These are phyloP conservation scores for Bocquillonia castaneifolia DNA, from an alignment of 441 rosid genomes.

Conservation along the genomic window DNA sequence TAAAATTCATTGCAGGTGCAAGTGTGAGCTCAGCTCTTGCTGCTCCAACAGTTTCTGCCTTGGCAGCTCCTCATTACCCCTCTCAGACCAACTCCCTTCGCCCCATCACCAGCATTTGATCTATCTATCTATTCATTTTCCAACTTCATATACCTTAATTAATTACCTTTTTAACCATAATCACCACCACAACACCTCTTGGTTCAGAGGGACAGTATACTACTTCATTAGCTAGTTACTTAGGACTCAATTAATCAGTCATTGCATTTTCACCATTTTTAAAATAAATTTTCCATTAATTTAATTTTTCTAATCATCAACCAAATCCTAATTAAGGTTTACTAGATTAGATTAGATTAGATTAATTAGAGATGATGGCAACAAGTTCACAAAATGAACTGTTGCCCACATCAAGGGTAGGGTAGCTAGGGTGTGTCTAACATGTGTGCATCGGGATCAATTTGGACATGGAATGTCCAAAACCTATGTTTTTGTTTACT, in stretches of 20 bases:
- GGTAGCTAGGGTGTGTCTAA: too few relatives aligned
- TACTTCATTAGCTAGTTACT: too few relatives aligned
- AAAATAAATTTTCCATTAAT: not conserved
- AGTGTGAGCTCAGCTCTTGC: slow-evolving; percentile 7
- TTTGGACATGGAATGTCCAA: slow-evolving; percentile 13
- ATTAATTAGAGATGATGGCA: not conserved
- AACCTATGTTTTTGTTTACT: not conserved
- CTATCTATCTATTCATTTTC: too few relatives aligned
- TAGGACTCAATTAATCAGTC: too few relatives aligned
- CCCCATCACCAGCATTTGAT: slow-evolving; percentile 17
- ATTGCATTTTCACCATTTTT: too few relatives aligned
- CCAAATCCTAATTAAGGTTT: not conserved
- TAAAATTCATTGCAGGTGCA: slow-evolving; percentile 7
- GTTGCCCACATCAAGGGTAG: slow-evolving; percentile 7
- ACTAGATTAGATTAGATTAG: not conserved
- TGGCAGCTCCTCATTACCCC: slow-evolving; percentile 3
- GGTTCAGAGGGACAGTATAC: too few relatives aligned
- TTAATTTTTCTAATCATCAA: not conserved
- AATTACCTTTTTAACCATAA: too few relatives aligned
- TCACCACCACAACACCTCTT: too few relatives aligned
- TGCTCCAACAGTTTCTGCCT: slow-evolving; percentile 5
- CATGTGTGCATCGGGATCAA: too few relatives aligned
- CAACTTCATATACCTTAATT: too few relatives aligned
- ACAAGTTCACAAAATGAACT: slow-evolving; percentile 2
- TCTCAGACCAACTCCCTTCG: slow-evolving; percentile 12